Evolutionary conservation across 805 yeast species (phyloP).

Genomic region (Candida fluviatilis): DNA sequence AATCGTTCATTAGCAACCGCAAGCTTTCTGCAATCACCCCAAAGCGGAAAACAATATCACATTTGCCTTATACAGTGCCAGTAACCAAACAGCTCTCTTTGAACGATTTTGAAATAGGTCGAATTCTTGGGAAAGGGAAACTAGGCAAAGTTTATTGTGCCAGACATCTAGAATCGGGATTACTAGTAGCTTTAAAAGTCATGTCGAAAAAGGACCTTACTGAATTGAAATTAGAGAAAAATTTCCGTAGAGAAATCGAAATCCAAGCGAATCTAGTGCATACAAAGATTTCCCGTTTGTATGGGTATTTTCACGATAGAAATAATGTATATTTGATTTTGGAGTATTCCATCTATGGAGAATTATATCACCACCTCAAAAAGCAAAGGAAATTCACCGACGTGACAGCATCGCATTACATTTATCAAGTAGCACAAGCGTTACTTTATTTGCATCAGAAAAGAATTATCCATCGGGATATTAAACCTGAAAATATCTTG

Average conservation of each 20-base stretch:
- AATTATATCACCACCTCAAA: conserved; percentile 70
- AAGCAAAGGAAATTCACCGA: conserved; percentile 68
- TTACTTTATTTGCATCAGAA: conserved; percentile 72
- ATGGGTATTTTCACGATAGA: conserved; percentile 81
- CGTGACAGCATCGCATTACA: conserved; percentile 69
- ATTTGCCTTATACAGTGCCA: neutral
- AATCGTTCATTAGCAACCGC: conserved; percentile 4
- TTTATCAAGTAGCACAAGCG: conserved; percentile 80
- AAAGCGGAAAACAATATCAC: conserved; percentile 2
- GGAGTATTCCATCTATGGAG: conserved; percentile 85
- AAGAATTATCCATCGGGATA: conserved; percentile 84
- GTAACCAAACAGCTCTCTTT: conserved; percentile 20
- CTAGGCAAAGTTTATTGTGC: conserved; percentile 92
- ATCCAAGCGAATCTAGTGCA: conserved; percentile 80
- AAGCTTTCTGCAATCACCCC: conserved; percentile 1
- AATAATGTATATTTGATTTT: conserved; percentile 76
- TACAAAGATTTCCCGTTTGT: conserved; percentile 73
- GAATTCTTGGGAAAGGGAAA: conserved; percentile 86
- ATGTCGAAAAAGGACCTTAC: conserved; percentile 82
- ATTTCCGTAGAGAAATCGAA: conserved; percentile 86
- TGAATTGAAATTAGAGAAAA: conserved; percentile 73
- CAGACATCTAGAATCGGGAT: conserved; percentile 67
- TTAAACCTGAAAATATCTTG: conserved; percentile 90
- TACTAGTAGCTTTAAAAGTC: conserved; percentile 83
- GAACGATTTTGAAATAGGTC: conserved; percentile 80